phyloP scores from a whole-genome alignment of 345 rosid genomes.

The Hibiscus tridactylites region DNA sequence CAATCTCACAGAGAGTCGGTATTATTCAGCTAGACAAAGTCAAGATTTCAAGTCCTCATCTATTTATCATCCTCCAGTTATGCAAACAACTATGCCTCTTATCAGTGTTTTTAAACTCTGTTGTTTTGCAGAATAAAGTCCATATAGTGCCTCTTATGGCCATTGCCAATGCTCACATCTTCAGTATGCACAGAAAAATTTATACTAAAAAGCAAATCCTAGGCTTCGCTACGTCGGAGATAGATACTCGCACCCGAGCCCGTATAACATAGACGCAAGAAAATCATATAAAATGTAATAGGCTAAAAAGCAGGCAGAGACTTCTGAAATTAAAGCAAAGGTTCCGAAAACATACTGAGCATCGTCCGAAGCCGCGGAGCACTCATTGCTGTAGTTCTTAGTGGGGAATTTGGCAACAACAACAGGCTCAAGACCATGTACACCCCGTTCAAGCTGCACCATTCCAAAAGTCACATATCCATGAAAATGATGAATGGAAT shows the following conservation, averaged over 20 bases:
- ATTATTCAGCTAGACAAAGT: no score
- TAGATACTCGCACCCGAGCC: background rate
- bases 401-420: conserved; percentile 56
- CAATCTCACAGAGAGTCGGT: background rate
- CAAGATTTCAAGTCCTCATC: background rate
- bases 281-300: background rate
- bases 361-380: conserved; percentile 45
- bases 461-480: background rate
- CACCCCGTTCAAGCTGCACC: conserved; percentile 59
- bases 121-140: no score
- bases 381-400: conserved; percentile 47
- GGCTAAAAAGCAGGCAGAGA: background rate
- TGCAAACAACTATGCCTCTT: no score
- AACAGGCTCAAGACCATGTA: conserved; percentile 58
- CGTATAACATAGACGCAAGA: background rate
- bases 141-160: background rate
- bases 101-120: no score
- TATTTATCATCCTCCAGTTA: background rate
- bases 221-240: background rate
- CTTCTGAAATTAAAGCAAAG: conserved; percentile 2
- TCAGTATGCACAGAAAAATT: no score
- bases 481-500: background rate
- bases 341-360: conserved; percentile 43
- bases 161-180: background rate
- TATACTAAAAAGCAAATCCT: no score